Evolutionary conservation across 345 rosid species (phyloP), one percentile per base, ranked within the genome.

Genomic region (Euphorbia peplus): DNA sequence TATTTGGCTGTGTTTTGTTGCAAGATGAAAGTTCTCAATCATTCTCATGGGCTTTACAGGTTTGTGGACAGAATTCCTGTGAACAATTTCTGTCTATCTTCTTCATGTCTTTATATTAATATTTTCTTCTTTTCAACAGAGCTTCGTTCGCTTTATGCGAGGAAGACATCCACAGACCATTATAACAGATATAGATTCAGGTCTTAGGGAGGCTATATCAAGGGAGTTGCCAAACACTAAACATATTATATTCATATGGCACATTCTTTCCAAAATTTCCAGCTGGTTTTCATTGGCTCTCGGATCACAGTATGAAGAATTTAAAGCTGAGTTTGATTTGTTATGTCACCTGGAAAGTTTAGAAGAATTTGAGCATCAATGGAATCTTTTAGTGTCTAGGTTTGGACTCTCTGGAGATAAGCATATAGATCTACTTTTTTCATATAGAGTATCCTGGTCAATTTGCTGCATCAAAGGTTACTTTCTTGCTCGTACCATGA

Each of bases 11-110:
- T 79, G 87, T 75, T 50, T 81, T 93, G 81, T 84, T 93, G 70
- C 97, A 89, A 72, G 98, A 88, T 72, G 97, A 91, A 75, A 88
- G 73, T 63, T 76, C 73, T 32, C 70, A 71, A 65, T 86, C 98
- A n/a, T 89, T 89, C 37, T 29, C 86, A 42, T 93, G 98, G 96
- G 98, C 97, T 69, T 76, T 91, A 78, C 97, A 93, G 98, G 98
- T 92, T 87, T 63, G 92, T 84, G 79, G 73, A 71, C 64, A 11
- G 78, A 26, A 75, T 78, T 60, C 32, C 70, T 77, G 66, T 83
- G 59, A 71, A 64, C 72, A 53, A 24, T 75, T 76, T 74, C 69
- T 76, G 55, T 60, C 60, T 60, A 35, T 79, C 70, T 41, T 73
- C 60, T 41, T 73, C 60, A 32, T 73, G 39, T 75, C 53, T 74